A percentile compares a stretch with the other conserved stretches of the same genome.
phyloP scores from a whole-genome alignment of 257 asterid species.

The Solanum virginianum region DNA sequence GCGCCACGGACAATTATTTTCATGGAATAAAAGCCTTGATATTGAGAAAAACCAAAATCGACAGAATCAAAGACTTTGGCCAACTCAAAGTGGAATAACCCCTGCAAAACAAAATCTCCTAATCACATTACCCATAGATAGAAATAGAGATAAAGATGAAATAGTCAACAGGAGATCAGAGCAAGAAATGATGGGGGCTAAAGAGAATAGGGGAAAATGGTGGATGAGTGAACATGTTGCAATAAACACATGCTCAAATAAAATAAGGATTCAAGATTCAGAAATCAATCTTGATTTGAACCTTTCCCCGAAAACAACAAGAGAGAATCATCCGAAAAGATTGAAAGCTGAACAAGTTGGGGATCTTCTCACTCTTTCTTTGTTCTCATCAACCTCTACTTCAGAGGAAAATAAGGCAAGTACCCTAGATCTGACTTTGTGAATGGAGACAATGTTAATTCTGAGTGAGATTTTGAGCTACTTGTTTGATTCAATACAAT shows the following conservation, averaged over 20 bases:
- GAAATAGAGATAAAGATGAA: background rate
- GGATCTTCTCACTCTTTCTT: constrained; percentile 43
- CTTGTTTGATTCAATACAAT: background rate
- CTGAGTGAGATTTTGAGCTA: constrained; percentile 74
- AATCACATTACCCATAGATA: background rate
- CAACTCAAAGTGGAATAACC: background rate
- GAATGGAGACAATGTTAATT: constrained; percentile 43
- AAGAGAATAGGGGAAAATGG: background rate
- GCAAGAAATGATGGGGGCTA: background rate
- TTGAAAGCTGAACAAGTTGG: constrained; percentile 18
- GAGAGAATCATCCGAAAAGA: background rate
- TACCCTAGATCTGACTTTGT: constrained; percentile 70
- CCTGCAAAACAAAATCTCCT: background rate
- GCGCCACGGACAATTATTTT: background rate
- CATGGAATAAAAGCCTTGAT: background rate
- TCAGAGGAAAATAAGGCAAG: constrained; percentile 12
- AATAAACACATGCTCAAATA: background rate
- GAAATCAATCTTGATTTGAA: constrained; percentile 55
- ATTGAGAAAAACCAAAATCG: background rate
- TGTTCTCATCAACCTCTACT: constrained; percentile 33
- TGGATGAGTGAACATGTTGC: background rate
- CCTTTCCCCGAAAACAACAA: constrained; percentile 35
- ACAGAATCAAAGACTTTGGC: background rate
- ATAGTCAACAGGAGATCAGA: background rate
- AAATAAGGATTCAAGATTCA: constrained; percentile 26